Evolutionary conservation across 768 basidiomycete genomes (phyloP).

Genomic region (Cytidiella melzeri): DNA sequence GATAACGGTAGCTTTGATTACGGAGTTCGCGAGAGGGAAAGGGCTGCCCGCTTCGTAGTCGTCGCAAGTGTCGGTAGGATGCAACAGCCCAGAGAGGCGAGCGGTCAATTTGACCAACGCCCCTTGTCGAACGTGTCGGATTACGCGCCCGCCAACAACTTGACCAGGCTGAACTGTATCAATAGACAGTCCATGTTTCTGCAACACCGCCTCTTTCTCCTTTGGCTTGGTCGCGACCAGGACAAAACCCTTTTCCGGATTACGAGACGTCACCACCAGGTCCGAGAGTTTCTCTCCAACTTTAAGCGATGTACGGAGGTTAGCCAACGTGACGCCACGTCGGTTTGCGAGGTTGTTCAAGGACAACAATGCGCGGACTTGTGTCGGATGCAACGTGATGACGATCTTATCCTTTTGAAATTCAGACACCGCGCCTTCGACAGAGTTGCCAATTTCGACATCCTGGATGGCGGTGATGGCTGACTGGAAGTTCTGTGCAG

Average conservation of each 20-base stretch:
- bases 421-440: conserved; percentile 65
- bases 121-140: conserved; percentile 64
- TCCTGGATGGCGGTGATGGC: conserved; percentile 57
- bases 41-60: conserved; percentile 57
- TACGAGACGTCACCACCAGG: conserved; percentile 85
- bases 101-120: conserved; percentile 71
- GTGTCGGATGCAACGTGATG: conserved; percentile 62
- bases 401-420: conserved; percentile 84
- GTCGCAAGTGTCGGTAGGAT: conserved; percentile 79
- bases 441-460: conserved; percentile 71
- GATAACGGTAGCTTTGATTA: conserved; percentile 69
- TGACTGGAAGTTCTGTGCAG: conserved; percentile 43
- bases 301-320: conserved; percentile 57
- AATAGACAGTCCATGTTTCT: conserved; percentile 51
- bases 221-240: conserved; percentile 75
- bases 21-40: conserved; percentile 56
- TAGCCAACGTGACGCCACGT: conserved; percentile 55
- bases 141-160: conserved; percentile 74
- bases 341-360: conserved; percentile 83
- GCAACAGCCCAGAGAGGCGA: conserved; percentile 67
- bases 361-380: conserved; percentile 77
- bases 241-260: conserved; percentile 78
- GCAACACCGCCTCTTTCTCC: conserved; percentile 39
- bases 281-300: conserved; percentile 67
- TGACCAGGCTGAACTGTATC: conserved; percentile 69